phyloP scores from a whole-genome alignment of 331 rosid species.

The Pyracantha coccinea region DNA sequence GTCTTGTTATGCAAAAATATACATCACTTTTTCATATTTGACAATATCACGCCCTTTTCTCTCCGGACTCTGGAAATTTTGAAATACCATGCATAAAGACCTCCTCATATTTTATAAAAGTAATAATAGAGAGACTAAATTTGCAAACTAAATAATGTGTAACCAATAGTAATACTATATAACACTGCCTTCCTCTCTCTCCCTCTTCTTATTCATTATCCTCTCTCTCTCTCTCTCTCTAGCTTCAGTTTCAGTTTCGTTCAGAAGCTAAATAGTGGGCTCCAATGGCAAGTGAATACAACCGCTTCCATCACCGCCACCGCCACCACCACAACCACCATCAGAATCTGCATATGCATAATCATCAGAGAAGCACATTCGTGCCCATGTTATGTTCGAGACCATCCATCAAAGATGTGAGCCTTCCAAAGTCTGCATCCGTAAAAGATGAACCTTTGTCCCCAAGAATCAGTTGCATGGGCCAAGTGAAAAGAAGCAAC shows the following conservation, averaged over 20 bases:
- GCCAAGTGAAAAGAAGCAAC: slow-evolving; percentile 89
- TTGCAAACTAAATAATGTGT: rapidly evolving
- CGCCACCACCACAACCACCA: slow-evolving; percentile 17
- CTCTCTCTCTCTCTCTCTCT: background rate
- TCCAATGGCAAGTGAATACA: slow-evolving; percentile 19
- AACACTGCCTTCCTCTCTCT: background rate
- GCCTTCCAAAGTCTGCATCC: slow-evolving; percentile 33
- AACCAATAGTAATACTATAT: too few relatives aligned
- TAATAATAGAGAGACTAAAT: too few relatives aligned
- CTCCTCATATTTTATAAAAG: background rate
- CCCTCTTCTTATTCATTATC: background rate
- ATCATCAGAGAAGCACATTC: slow-evolving; percentile 46
- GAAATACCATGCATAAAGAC: slow-evolving; percentile 10
- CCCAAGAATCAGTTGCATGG: slow-evolving; percentile 91
- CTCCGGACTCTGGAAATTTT: background rate
- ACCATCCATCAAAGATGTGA: slow-evolving; percentile 67
- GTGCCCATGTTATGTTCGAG: slow-evolving; percentile 82
- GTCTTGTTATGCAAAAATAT: slow-evolving; percentile 4
- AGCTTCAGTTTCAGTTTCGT: background rate
- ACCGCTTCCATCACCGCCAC: slow-evolving; percentile 29
- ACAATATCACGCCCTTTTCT: slow-evolving; percentile 25
- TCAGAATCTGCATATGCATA: background rate
- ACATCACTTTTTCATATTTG: slow-evolving; percentile 23
- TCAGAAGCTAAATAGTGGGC: background rate
- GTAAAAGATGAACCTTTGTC: slow-evolving; percentile 56